A percentile compares a stretch with the other conserved stretches of the same genome.
Evolutionary conservation across 169 alveolate species (phyloP).

Genomic region (Cyclospora cayetanensis): DNA sequence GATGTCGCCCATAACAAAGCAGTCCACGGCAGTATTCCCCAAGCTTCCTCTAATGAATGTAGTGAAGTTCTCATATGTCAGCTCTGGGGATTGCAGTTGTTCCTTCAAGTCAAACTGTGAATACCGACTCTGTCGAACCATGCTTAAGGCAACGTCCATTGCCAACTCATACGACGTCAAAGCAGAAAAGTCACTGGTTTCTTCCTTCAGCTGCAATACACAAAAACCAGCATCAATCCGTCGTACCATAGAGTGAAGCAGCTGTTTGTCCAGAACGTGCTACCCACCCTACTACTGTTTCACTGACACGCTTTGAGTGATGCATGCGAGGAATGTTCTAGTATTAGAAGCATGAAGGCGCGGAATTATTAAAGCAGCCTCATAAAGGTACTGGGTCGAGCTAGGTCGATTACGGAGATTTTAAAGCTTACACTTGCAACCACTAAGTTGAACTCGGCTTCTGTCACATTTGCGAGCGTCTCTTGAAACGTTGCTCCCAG

Average conservation of each 20-base stretch:
- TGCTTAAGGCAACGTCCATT: conserved; percentile 50
- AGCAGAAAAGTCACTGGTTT: conserved; percentile 38
- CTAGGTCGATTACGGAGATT: background rate
- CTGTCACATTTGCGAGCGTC: background rate
- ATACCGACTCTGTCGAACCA: conserved; percentile 35
- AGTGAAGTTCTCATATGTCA: background rate
- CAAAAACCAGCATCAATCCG: background rate
- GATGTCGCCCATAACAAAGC: conserved; percentile 72
- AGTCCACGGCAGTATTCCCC: conserved; percentile 36
- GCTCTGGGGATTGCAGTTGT: background rate
- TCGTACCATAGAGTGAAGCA: no score
- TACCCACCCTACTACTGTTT: background rate
- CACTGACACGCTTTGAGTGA: no score
- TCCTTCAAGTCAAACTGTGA: conserved; percentile 35
- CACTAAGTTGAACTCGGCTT: background rate
- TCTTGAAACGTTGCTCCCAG: background rate
- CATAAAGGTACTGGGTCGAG: no score
- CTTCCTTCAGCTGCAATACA: conserved; percentile 42
- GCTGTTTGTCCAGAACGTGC: background rate
- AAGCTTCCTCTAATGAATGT: background rate
- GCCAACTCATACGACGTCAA: conserved; percentile 55
- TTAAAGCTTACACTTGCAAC: background rate
- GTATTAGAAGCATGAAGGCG: background rate
- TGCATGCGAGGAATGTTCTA: background rate
- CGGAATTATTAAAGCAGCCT: no score